These are phyloP conservation scores for Cladophialophora yegresii DNA, from an alignment of 2,329 filamentous ascomycete genomes.

Conservation along the genomic window DNA sequence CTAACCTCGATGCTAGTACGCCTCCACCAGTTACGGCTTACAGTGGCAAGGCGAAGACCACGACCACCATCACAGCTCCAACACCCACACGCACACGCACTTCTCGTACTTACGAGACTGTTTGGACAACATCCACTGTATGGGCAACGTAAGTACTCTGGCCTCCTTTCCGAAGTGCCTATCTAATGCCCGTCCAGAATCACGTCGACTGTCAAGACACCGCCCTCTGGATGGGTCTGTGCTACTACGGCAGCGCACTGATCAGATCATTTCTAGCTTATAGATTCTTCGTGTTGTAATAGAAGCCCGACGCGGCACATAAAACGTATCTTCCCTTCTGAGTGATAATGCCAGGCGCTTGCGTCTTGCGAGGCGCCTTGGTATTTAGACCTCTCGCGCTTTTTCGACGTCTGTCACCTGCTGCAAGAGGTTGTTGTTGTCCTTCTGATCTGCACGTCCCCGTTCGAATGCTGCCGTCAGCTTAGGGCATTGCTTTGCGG, in stretches of 20 bases:
- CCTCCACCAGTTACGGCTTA: constrained; percentile 32
- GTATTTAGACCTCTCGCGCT: no score
- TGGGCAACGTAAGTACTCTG: constrained; percentile 27
- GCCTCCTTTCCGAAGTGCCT: background rate
- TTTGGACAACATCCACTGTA: constrained; percentile 28
- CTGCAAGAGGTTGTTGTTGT: no score
- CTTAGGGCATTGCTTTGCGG: no score
- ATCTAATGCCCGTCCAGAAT: constrained; percentile 22
- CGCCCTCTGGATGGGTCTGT: constrained; percentile 25
- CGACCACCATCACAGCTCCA: constrained; percentile 30
- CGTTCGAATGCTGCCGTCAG: no score
- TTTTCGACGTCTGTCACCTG: no score
- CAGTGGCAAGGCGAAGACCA: constrained; percentile 26
- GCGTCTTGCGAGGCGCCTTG: no score
- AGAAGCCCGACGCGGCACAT: background rate
- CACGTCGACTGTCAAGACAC: constrained; percentile 27
- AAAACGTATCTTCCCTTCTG: background rate
- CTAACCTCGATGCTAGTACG: constrained; percentile 16
- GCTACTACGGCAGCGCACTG: constrained; percentile 21
- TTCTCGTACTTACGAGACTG: constrained; percentile 20
- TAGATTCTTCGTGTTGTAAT: background rate
- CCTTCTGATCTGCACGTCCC: no score
- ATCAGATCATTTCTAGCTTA: background rate
- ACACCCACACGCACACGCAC: constrained; percentile 29
- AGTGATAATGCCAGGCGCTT: background rate